phyloP scores from a whole-genome alignment of 495 filamentous ascomycete species.

The Hypoxylon rickii region DNA sequence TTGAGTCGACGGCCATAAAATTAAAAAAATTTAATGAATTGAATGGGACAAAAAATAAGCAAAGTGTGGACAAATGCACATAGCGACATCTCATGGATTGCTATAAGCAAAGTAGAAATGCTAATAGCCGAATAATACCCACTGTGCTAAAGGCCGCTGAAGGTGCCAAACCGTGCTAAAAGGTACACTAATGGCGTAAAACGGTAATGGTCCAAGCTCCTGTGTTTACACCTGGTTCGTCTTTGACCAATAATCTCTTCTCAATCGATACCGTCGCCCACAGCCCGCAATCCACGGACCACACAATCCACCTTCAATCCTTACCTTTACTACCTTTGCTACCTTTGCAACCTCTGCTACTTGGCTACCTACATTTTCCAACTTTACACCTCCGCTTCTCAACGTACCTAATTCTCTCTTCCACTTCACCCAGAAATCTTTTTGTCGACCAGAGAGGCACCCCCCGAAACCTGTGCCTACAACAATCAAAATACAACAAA shows the following conservation, averaged over 20 bases:
- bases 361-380: conserved; percentile 4
- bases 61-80: no score
- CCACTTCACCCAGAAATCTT: conserved; percentile 9
- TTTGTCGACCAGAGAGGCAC: neutral
- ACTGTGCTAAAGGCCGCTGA: no score
- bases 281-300: conserved; percentile 16
- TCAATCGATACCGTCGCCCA: conserved; percentile 17
- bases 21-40: no score
- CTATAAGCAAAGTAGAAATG: neutral
- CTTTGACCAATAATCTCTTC: conserved; percentile 22
- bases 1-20: no score
- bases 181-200: neutral
- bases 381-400: neutral
- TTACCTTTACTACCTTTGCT: conserved; percentile 2
- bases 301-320: neutral
- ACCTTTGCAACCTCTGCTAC: no score
- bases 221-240: conserved; percentile 29
- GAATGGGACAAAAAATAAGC: neutral
- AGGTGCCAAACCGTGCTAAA: no score
- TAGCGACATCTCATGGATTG: no score
- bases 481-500: neutral
- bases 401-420: neutral
- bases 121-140: neutral
- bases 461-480: conserved; percentile 2
- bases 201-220: conserved; percentile 31